Evolutionary conservation across 108 stramenopile species (phyloP).

Genomic region (Cyclostephanos tholiformis): DNA sequence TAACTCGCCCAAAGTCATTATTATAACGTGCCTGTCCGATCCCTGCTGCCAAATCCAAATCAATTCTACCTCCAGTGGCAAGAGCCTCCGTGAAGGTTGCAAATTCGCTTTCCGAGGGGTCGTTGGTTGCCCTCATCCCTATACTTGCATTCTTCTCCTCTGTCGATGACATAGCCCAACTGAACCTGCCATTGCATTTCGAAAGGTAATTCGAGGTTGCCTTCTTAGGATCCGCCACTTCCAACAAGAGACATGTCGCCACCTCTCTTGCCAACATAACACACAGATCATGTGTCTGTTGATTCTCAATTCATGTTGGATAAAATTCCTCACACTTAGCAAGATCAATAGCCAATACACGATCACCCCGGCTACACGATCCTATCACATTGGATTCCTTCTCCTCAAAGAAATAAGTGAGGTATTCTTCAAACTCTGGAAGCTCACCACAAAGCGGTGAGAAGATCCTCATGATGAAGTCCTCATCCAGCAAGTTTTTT

Average conservation of each 20-base stretch:
- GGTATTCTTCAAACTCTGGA: too few relatives aligned
- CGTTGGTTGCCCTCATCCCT: conserved; percentile 1
- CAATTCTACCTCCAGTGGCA: conserved; percentile 7
- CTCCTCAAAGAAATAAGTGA: not conserved
- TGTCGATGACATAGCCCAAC: not conserved
- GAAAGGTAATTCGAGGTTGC: not conserved
- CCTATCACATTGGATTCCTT: conserved; percentile 5
- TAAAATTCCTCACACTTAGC: conserved; percentile 1
- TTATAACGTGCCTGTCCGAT: conserved; percentile 19
- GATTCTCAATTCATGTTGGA: not conserved
- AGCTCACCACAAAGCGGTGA: too few relatives aligned
- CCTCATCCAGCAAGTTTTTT: too few relatives aligned
- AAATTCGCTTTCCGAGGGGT: not conserved
- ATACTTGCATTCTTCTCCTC: not conserved
- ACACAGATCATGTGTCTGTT: not conserved
- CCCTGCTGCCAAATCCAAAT: conserved; percentile 11
- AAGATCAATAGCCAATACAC: conserved; percentile 7
- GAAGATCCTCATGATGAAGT: too few relatives aligned
- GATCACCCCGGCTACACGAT: not conserved
- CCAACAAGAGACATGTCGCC: not conserved
- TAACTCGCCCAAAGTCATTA: not conserved
- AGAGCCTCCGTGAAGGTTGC: conserved; percentile 15
- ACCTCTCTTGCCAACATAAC: not conserved
- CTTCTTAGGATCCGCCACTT: not conserved
- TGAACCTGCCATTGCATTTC: not conserved